Evolutionary conservation across 768 basidiomycete genomes (phyloP).

Genomic region (Kwoniella sp.): DNA sequence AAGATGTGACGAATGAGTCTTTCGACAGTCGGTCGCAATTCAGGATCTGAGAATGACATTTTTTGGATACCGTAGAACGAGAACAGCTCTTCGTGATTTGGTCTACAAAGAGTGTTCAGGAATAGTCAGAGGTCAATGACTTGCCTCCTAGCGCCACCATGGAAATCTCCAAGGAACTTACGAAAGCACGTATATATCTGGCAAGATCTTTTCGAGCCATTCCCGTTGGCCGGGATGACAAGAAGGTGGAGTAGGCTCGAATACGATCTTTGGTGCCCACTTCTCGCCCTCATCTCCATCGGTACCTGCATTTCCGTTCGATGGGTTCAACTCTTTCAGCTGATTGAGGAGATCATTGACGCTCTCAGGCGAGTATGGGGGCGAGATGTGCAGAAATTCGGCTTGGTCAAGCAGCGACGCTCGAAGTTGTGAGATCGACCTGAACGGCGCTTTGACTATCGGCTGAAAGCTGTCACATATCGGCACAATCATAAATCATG

Average conservation of each 20-base stretch:
- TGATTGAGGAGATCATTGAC: constrained; percentile 15
- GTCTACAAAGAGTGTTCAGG: constrained; percentile 35
- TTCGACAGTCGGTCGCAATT: constrained; percentile 28
- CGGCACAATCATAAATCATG: constrained; percentile 5
- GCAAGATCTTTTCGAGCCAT: constrained; percentile 35
- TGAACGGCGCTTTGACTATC: constrained; percentile 27
- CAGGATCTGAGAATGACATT: constrained; percentile 18
- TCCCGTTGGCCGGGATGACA: constrained; percentile 39
- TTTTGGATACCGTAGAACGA: constrained; percentile 29
- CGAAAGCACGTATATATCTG: constrained; percentile 38
- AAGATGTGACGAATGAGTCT: constrained; percentile 34
- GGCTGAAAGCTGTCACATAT: constrained; percentile 30
- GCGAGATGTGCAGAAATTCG: constrained; percentile 43
- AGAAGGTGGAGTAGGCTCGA: constrained; percentile 42
- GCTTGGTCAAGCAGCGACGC: constrained; percentile 30
- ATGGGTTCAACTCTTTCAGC: constrained; percentile 11
- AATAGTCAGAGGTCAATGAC: too few relatives aligned
- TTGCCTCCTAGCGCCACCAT: not conserved
- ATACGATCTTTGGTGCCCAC: constrained; percentile 48
- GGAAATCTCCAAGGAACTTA: constrained; percentile 18
- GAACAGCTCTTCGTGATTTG: constrained; percentile 51
- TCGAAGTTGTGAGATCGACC: constrained; percentile 26
- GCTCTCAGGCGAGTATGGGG: constrained; percentile 38
- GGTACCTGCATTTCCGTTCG: not conserved
- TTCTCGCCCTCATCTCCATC: not conserved